phyloP scores from a whole-genome alignment of 2,329 filamentous ascomycete genomes.

The Metarhizium humberi region DNA sequence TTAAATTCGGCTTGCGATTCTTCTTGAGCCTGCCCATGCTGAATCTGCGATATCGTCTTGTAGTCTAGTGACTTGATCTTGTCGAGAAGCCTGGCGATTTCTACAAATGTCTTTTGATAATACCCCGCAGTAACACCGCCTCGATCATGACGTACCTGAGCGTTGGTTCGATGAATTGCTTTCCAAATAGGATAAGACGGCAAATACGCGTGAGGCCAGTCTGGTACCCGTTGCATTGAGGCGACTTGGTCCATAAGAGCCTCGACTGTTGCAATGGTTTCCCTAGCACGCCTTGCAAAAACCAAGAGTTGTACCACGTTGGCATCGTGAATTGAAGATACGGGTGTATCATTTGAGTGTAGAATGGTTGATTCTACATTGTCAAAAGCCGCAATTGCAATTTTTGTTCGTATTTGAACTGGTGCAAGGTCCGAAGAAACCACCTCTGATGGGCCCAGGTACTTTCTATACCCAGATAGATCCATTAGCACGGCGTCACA shows the following conservation, averaged over 20 bases:
- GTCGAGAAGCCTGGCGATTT: constrained; percentile 34
- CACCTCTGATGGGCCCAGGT: constrained; percentile 33
- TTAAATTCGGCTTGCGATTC: neutral
- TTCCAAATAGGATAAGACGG: constrained; percentile 47
- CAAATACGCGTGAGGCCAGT: constrained; percentile 32
- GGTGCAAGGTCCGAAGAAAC: constrained; percentile 32
- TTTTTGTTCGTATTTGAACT: constrained; percentile 29
- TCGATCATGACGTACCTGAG: constrained; percentile 48
- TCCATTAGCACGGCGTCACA: constrained; percentile 46
- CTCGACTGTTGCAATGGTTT: constrained; percentile 39
- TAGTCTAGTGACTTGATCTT: constrained; percentile 30
- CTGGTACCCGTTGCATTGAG: constrained; percentile 33
- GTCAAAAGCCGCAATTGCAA: constrained; percentile 36
- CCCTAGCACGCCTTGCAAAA: constrained; percentile 44
- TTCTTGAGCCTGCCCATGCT: neutral
- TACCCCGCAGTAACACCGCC: constrained; percentile 46
- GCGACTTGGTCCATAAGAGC: constrained; percentile 36
- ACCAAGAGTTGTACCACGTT: constrained; percentile 45
- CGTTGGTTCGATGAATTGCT: constrained; percentile 42
- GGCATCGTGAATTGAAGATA: constrained; percentile 35
- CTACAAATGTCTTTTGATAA: constrained; percentile 35
- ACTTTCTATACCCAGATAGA: constrained; percentile 38
- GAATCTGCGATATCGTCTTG: neutral
- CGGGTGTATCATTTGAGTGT: constrained; percentile 32
- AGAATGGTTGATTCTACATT: constrained; percentile 36